Conservation (phyloP, 305 asterid genomes). For the Withania somnifera region DNA sequence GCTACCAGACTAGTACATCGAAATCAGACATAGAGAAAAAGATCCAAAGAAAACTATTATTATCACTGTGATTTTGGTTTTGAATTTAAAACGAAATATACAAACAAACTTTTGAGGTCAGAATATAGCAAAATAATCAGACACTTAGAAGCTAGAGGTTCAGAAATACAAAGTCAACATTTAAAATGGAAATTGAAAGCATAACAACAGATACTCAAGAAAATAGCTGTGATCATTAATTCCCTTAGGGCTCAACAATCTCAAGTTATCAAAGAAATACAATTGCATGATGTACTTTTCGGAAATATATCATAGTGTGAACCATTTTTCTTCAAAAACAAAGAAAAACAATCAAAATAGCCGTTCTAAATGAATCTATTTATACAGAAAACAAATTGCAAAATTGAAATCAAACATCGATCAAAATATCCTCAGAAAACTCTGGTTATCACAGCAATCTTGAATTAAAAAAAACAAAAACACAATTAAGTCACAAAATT, state of each 20-base stretch:
- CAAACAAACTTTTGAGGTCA: neutral
- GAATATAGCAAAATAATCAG: neutral
- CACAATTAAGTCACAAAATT: neutral
- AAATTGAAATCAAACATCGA: neutral
- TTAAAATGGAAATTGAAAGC: neutral
- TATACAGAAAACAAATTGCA: neutral
- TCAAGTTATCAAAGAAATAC: conserved; percentile 81
- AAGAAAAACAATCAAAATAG: neutral
- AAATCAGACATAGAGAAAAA: neutral
- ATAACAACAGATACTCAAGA: neutral
- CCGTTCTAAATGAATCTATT: neutral
- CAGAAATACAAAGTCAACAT: neutral
- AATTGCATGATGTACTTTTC: conserved; percentile 60
- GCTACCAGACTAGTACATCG: no score
- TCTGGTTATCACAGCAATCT: neutral
- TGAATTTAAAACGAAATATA: neutral
- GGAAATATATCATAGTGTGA: conserved; percentile 65
- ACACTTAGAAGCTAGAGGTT: neutral
- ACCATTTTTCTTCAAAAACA: conserved; percentile 34
- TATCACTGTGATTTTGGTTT: neutral
- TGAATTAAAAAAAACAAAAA: neutral
- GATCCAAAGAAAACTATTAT: neutral
- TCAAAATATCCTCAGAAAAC: neutral
- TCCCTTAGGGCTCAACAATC: conserved; percentile 30
- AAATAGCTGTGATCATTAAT: neutral